Conservation (phyloP, 1,284 basidiomycete species). For the Leccinum fuscescens region DNA sequence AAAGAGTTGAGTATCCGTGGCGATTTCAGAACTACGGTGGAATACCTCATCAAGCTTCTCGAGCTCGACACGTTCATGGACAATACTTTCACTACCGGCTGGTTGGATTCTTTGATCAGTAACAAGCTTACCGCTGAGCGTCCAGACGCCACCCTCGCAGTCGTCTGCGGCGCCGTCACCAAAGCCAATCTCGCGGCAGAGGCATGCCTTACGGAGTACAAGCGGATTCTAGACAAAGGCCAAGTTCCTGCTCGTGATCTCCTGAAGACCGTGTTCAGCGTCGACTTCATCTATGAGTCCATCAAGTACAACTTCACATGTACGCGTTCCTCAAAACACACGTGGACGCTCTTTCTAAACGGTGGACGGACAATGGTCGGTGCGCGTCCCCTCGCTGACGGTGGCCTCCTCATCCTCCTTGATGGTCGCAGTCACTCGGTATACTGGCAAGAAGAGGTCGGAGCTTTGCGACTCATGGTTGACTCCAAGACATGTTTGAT, state of each 20-base stretch:
- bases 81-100: constrained; percentile 97
- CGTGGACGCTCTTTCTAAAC: constrained; percentile 96
- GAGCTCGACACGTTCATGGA: constrained; percentile 96
- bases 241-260: constrained; percentile 95
- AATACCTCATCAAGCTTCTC: constrained; percentile 96
- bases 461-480: constrained; percentile 89
- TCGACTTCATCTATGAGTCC: constrained; percentile 99
- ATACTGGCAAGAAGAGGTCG: constrained; percentile 99
- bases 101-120: constrained; percentile 97
- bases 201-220: constrained; percentile 91
- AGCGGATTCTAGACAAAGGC: constrained; percentile 94
- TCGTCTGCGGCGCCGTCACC: constrained; percentile 95
- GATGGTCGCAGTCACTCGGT: constrained; percentile 96
- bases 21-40: constrained; percentile 98
- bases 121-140: constrained; percentile 95
- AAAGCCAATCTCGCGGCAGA: constrained; percentile 93
- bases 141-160: constrained; percentile 88
- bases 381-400: constrained; percentile 89
- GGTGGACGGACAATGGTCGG: constrained; percentile 91
- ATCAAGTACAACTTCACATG: constrained; percentile 95
- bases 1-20: constrained; percentile 99
- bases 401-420: constrained; percentile 89
- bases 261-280: constrained; percentile 94
- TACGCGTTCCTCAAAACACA: constrained; percentile 83
- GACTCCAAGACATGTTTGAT: constrained; percentile 97